Percentiles rank a stretch among this genome's conserved stretches.
phyloP scores from a whole-genome alignment of 768 basidiomycete species.

The Dioszegia hungarica region DNA sequence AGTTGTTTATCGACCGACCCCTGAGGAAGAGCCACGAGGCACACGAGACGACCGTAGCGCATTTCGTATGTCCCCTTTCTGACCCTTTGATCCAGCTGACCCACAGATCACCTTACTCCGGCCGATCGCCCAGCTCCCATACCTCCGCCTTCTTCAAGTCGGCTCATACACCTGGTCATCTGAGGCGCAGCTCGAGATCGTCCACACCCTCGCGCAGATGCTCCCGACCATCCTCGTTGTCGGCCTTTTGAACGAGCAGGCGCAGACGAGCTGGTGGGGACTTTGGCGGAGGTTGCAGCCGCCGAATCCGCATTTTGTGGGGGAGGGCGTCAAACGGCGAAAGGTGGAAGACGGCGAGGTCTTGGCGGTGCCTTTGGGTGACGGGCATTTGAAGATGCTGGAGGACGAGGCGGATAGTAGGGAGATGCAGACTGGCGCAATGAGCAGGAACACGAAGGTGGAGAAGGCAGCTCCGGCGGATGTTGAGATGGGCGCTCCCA shows the following conservation, averaged over 20 bases:
- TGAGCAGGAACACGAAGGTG: not conserved
- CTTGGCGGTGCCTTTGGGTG: slow-evolving; percentile 19
- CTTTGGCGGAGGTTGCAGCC: slow-evolving; percentile 22
- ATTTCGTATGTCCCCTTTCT: slow-evolving; percentile 18
- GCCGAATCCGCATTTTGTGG: not conserved
- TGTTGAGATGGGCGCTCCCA: not conserved
- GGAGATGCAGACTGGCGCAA: not conserved
- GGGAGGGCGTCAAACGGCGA: not conserved
- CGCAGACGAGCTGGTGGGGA: slow-evolving; percentile 45
- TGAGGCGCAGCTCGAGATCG: slow-evolving; percentile 19
- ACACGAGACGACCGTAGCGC: slow-evolving; percentile 22
- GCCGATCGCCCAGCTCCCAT: slow-evolving; percentile 25
- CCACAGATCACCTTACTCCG: slow-evolving; percentile 25
- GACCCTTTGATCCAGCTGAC: slow-evolving; percentile 8
- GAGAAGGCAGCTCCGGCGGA: not conserved
- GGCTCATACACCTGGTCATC: slow-evolving; percentile 39
- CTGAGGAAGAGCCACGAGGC: slow-evolving; percentile 27
- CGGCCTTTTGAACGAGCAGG: slow-evolving; percentile 37
- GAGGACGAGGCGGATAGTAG: slow-evolving; percentile 23
- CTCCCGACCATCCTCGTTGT: slow-evolving; percentile 32
- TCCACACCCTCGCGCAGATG: slow-evolving; percentile 12
- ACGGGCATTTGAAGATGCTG: slow-evolving; percentile 29
- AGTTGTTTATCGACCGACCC: slow-evolving; percentile 45
- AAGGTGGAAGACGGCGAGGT: not conserved
- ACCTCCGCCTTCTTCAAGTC: slow-evolving; percentile 42